Evolutionary conservation across 208 protist species (phyloP).

Genomic region (Angomonas deanei): DNA sequence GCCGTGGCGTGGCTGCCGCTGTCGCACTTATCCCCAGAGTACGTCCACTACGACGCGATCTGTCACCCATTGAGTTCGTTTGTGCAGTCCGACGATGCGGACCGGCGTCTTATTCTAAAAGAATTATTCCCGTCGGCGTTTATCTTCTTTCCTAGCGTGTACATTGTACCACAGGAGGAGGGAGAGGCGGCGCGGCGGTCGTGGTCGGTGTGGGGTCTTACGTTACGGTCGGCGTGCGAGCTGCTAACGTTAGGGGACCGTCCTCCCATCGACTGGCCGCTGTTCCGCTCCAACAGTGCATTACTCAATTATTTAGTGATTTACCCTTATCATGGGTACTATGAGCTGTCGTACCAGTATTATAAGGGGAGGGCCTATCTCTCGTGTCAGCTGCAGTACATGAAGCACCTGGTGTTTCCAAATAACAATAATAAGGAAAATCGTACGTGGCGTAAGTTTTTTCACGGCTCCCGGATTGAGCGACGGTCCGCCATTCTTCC

Average conservation of each 20-base stretch:
- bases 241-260: slow-evolving; percentile 49
- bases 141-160: slow-evolving; percentile 46
- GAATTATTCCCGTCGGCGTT: slow-evolving; percentile 45
- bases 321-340: slow-evolving; percentile 64
- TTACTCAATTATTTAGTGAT: slow-evolving; percentile 43
- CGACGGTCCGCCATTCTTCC: slow-evolving; percentile 34
- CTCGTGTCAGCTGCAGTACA: neutral
- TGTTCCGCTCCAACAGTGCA: slow-evolving; percentile 46
- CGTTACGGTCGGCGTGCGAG: slow-evolving; percentile 51
- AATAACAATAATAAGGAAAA: neutral
- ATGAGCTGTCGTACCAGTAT: slow-evolving; percentile 37
- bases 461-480: slow-evolving; percentile 17
- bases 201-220: slow-evolving; percentile 61
- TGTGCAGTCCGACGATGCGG: slow-evolving; percentile 32
- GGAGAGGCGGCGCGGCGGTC: neutral
- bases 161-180: slow-evolving; percentile 5
- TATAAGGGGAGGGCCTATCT: slow-evolving; percentile 14
- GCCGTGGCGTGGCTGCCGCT: slow-evolving; percentile 64
- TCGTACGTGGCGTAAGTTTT: slow-evolving; percentile 4
- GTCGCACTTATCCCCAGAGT: slow-evolving; percentile 12
- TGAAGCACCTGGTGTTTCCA: neutral
- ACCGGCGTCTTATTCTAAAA: slow-evolving; percentile 32
- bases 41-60: slow-evolving; percentile 26
- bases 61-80: slow-evolving; percentile 48
- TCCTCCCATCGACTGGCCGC: slow-evolving; percentile 55